Evolutionary conservation across 805 yeast genomes (phyloP), one percentile per base, ranked within the genome.

Genomic region (Myxozyma udenii): DNA sequence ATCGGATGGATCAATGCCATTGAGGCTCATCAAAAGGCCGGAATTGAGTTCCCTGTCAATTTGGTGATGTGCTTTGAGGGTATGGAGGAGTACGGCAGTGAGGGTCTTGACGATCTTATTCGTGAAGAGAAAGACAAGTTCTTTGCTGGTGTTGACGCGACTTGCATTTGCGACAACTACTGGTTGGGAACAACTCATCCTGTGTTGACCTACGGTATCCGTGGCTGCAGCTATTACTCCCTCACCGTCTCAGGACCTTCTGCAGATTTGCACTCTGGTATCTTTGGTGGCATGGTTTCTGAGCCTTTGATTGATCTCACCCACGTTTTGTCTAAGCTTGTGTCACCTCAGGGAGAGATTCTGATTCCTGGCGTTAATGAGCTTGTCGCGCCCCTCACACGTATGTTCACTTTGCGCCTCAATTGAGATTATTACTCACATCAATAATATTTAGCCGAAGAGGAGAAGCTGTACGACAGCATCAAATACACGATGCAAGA

Each of bases 171-270:
- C 48, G 99, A 93, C 72, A 93, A 93, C 75, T 93, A 93, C 50
- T 93, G 99, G 99, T 78, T 93, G 55, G 99, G 98, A 61, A 91
- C 98, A 56, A 83, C 82, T 61, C 90, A 93, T 68, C 99, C 99
- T 18, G 98, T 88, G 7, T 80, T 93, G 65, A 93, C 99, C 28
- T 93, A 93, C 71, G 99, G 99, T 44, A 81, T 93, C 64, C 84
- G 99, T 74, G 99, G 99, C 57, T 87, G 90, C 67, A 86, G 86
- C 74, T 93, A 93, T 76, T 93, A 93, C 73, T 87, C 89, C 71
- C 72, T 91, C 62, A 69, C 77, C 24, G 74, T 91, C 60, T 77
- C 76, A 53, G 99, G 99, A 11, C 98, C 99, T 38, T 87, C 85
- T 41, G 97, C 99, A 6, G 99, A 93, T 70, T 78, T 93, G 71